Conservation (phyloP, 140 eudicot genomes). For the Cichorium intybus region DNA sequence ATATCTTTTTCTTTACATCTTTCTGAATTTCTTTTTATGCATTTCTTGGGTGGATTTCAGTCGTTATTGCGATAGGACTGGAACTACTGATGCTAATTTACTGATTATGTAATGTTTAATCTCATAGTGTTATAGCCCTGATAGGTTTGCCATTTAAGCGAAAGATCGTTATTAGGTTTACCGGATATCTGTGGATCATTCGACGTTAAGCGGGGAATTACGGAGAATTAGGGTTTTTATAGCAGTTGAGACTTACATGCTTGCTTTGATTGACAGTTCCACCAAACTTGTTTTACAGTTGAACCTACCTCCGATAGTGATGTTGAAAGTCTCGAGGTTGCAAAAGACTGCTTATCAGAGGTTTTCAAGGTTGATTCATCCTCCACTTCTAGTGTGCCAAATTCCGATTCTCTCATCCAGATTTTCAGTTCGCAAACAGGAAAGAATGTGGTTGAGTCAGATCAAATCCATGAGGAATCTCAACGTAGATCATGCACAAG, state of each 20-base stretch:
- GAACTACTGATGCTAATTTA: not conserved
- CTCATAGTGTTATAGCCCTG: too few relatives aligned
- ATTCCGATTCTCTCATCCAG: conserved; percentile 57
- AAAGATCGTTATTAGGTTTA: too few relatives aligned
- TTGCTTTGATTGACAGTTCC: conserved; percentile 4
- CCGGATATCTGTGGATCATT: not conserved
- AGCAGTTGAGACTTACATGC: not conserved
- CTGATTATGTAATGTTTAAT: too few relatives aligned
- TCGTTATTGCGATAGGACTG: not conserved
- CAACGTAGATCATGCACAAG: conserved; percentile 32
- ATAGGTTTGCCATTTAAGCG: conserved; percentile 21
- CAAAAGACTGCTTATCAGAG: conserved; percentile 74
- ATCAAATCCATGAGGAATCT: conserved; percentile 21
- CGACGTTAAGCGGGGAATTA: not conserved
- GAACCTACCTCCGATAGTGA: conserved; percentile 78
- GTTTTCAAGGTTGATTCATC: conserved; percentile 60
- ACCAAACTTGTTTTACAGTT: conserved; percentile 45
- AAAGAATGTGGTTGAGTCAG: conserved; percentile 23
- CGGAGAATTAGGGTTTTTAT: conserved; percentile 19
- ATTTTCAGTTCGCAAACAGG: conserved; percentile 46
- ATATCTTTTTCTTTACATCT: not conserved
- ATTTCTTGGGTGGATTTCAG: not conserved
- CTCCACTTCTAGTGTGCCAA: conserved; percentile 29
- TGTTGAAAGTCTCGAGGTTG: conserved; percentile 82
- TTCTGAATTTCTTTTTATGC: conserved; percentile 1